Evolutionary conservation across 768 basidiomycete genomes (phyloP).

Genomic region (Rhizopogon vulgaris): DNA sequence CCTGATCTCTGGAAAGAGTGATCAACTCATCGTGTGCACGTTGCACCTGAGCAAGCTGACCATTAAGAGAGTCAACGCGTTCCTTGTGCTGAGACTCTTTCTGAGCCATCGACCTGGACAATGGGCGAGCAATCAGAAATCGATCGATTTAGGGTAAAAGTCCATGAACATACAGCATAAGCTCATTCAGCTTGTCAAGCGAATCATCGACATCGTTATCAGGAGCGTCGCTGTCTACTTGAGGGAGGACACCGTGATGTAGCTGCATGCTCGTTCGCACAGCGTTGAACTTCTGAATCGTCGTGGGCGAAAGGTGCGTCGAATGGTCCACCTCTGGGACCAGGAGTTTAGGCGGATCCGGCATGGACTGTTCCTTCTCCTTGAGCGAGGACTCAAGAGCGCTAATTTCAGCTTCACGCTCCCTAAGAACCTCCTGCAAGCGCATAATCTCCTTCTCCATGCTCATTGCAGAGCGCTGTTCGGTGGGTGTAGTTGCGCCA

Average conservation of each 20-base stretch:
- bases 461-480: constrained; percentile 76
- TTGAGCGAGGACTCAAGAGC: constrained; percentile 55
- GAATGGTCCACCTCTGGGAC: constrained; percentile 14
- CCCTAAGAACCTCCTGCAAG: constrained; percentile 85
- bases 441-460: constrained; percentile 95
- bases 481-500: constrained; percentile 20
- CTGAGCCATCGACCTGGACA: constrained; percentile 86
- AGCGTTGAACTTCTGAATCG: constrained; percentile 66
- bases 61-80: constrained; percentile 63
- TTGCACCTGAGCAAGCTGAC: constrained; percentile 61
- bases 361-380: constrained; percentile 25
- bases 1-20: constrained; percentile 81
- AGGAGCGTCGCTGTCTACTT: constrained; percentile 18
- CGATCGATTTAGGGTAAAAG: background rate
- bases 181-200: constrained; percentile 76
- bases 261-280: constrained; percentile 62
- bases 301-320: constrained; percentile 59
- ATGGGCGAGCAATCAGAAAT: constrained; percentile 1
- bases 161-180: constrained; percentile 70
- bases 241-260: constrained; percentile 34
- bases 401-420: constrained; percentile 87
- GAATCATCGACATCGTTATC: constrained; percentile 57
- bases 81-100: constrained; percentile 91
- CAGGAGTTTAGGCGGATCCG: background rate
- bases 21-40: constrained; percentile 80